These are phyloP conservation scores for Phytopythium aichiense DNA, from an alignment of 352 stramenopile species.

Conservation along the genomic window DNA sequence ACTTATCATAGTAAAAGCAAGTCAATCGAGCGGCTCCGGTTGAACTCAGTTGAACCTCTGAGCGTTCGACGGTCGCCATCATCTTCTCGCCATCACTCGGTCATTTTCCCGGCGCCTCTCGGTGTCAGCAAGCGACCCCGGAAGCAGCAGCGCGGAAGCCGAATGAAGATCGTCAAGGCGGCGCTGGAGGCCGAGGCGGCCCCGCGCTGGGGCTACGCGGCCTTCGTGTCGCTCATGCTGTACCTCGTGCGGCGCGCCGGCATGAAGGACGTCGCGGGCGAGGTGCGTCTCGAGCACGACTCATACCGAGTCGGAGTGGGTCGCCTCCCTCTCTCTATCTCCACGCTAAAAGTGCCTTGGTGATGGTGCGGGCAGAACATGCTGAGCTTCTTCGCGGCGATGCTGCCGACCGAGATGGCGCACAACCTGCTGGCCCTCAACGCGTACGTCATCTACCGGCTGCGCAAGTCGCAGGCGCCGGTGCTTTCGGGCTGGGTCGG, in stretches of 20 bases:
- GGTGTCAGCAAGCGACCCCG: neutral
- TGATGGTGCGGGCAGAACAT: slow-evolving; percentile 21
- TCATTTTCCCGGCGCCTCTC: neutral
- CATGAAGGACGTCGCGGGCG: slow-evolving; percentile 38
- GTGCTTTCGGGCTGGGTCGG: slow-evolving; percentile 48
- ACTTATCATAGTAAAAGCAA: neutral
- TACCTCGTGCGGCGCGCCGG: slow-evolving; percentile 36
- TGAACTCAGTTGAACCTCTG: neutral
- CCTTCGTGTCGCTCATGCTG: slow-evolving; percentile 32
- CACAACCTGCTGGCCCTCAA: slow-evolving; percentile 55
- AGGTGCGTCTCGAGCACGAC: slow-evolving; percentile 16
- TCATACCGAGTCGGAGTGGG: too few species aligned
- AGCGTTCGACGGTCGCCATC: neutral
- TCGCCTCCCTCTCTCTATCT: neutral
- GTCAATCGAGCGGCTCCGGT: neutral
- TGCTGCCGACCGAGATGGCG: slow-evolving; percentile 56
- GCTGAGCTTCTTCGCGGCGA: slow-evolving; percentile 50
- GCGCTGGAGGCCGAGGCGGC: slow-evolving; percentile 17
- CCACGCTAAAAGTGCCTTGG: slow-evolving; percentile 2
- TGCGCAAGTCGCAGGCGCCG: slow-evolving; percentile 33
- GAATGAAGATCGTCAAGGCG: slow-evolving; percentile 34
- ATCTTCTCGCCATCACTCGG: neutral
- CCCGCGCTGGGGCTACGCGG: slow-evolving; percentile 35
- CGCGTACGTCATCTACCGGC: slow-evolving; percentile 33
- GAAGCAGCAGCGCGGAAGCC: neutral